Percentiles rank a stretch among this genome's conserved stretches.
Evolutionary conservation across 345 rosid species (phyloP).

Genomic region (Capsella bursapastoris): DNA sequence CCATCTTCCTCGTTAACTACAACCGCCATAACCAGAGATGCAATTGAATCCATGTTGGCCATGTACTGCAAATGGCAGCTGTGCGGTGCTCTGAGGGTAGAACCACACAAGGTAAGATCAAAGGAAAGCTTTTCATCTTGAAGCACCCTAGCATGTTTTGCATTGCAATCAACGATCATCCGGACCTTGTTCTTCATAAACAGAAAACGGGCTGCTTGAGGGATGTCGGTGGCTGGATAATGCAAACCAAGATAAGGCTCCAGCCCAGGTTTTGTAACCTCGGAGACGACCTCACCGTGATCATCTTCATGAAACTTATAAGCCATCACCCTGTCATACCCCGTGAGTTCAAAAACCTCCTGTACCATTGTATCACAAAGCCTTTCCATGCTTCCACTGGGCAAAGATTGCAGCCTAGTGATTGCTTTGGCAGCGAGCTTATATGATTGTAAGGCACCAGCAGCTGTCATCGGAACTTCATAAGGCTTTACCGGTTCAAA

Average conservation of each 20-base stretch:
- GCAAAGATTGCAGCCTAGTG: slow-evolving; percentile 78
- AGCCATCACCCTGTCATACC: slow-evolving; percentile 95
- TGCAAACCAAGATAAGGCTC: slow-evolving; percentile 98
- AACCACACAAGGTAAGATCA: slow-evolving; percentile 89
- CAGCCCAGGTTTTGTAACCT: slow-evolving; percentile 80
- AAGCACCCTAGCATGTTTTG: slow-evolving; percentile 84
- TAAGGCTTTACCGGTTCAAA: slow-evolving; percentile 96
- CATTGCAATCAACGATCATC: slow-evolving; percentile 91
- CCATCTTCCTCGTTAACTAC: slow-evolving; percentile 84
- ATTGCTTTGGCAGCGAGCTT: slow-evolving; percentile 98
- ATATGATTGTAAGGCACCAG: slow-evolving; percentile 96
- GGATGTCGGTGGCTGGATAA: slow-evolving; percentile 97
- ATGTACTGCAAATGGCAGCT: slow-evolving; percentile 91
- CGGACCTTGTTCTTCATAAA: slow-evolving; percentile 97
- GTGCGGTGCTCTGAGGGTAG: slow-evolving; percentile 93
- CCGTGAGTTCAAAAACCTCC: slow-evolving; percentile 94
- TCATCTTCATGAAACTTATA: slow-evolving; percentile 98
- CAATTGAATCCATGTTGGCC: slow-evolving; percentile 93
- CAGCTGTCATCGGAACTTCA: slow-evolving; percentile 96
- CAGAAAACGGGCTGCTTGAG: slow-evolving; percentile 92
- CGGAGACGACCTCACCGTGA: slow-evolving; percentile 95
- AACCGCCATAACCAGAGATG: slow-evolving; percentile 98
- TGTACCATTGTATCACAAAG: slow-evolving; percentile 92
- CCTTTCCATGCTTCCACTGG: slow-evolving; percentile 90
- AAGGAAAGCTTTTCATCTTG: slow-evolving; percentile 86